Conservation (phyloP, 352 stramenopile species). For the Globisporangium parvum region DNA sequence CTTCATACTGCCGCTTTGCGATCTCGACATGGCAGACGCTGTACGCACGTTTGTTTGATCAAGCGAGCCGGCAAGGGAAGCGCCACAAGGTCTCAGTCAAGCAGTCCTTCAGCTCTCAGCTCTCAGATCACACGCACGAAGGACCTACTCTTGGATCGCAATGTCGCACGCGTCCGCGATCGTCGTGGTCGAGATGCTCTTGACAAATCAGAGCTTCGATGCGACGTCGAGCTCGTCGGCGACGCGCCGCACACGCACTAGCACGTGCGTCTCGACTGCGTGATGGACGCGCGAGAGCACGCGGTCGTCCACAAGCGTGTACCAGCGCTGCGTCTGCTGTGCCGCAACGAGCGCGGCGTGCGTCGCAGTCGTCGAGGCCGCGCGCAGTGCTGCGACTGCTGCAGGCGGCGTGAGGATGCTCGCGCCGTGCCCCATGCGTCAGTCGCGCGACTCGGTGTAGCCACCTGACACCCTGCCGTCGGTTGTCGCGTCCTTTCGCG, state of each 20-base stretch:
- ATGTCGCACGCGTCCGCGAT: slow-evolving; percentile 51
- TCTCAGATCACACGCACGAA: not conserved
- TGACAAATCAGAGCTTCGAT: slow-evolving; percentile 60
- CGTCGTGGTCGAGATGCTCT: slow-evolving; percentile 51
- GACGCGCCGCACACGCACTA: slow-evolving; percentile 32
- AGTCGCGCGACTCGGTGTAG: not conserved
- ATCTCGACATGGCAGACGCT: slow-evolving; percentile 51
- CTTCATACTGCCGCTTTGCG: slow-evolving; percentile 43
- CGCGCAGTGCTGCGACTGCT: slow-evolving; percentile 18
- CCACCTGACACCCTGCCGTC: too few species aligned
- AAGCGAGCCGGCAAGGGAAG: not conserved
- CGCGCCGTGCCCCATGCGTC: slow-evolving; percentile 40
- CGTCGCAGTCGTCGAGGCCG: slow-evolving; percentile 14
- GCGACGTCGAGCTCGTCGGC: slow-evolving; percentile 42
- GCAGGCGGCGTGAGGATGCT: slow-evolving; percentile 25
- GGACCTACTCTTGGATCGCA: slow-evolving; percentile 38
- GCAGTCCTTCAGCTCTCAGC: not conserved
- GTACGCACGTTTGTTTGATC: not conserved
- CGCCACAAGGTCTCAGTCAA: not conserved
- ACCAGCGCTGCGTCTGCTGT: slow-evolving; percentile 32
- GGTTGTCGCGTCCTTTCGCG: too few species aligned
- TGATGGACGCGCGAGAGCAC: slow-evolving; percentile 39
- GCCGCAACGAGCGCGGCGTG: slow-evolving; percentile 24
- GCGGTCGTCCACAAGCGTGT: slow-evolving; percentile 48
- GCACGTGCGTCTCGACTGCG: slow-evolving; percentile 44